phyloP scores from a whole-genome alignment of 371 early-diverging fungal genomes.

The Dinochytrium kinnereticum region DNA sequence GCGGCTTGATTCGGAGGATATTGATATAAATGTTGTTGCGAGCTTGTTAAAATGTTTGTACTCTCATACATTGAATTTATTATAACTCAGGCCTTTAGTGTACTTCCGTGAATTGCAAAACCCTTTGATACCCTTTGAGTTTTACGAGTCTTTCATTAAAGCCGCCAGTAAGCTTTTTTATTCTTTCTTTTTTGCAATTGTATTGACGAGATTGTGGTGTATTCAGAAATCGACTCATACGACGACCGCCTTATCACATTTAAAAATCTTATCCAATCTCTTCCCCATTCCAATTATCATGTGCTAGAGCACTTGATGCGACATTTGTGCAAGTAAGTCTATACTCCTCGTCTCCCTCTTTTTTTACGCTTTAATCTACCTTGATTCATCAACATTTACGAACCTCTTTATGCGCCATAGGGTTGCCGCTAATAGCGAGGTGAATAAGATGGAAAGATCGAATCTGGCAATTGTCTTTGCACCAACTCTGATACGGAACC shows the following conservation, averaged over 20 bases:
- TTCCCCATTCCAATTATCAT: conserved; percentile 73
- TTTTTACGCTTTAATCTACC: background rate
- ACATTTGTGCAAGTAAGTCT: conserved; percentile 61
- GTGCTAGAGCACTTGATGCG: conserved; percentile 73
- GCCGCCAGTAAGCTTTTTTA: conserved; percentile 65
- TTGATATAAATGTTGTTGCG: conserved; percentile 79
- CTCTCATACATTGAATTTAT: background rate
- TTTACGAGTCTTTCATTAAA: conserved; percentile 77
- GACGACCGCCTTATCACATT: conserved; percentile 73
- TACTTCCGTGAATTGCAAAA: conserved; percentile 82
- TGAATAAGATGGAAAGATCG: conserved; percentile 87
- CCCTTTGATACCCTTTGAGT: conserved; percentile 77
- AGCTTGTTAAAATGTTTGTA: conserved; percentile 69
- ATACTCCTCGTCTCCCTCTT: background rate
- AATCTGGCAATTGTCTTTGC: conserved; percentile 88
- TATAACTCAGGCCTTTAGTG: conserved; percentile 40
- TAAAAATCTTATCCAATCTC: conserved; percentile 70
- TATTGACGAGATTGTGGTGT: background rate
- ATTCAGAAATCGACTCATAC: conserved; percentile 68
- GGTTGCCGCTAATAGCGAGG: conserved; percentile 65
- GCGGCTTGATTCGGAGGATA: conserved; percentile 47
- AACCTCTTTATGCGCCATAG: too few species aligned
- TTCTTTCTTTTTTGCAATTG: background rate
- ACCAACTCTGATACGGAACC: conserved; percentile 52
- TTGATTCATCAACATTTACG: too few species aligned